Evolutionary conservation across 2,329 filamentous ascomycete species (phyloP), one percentile per base, ranked within the genome.

Genomic region (Claviceps spartinae): DNA sequence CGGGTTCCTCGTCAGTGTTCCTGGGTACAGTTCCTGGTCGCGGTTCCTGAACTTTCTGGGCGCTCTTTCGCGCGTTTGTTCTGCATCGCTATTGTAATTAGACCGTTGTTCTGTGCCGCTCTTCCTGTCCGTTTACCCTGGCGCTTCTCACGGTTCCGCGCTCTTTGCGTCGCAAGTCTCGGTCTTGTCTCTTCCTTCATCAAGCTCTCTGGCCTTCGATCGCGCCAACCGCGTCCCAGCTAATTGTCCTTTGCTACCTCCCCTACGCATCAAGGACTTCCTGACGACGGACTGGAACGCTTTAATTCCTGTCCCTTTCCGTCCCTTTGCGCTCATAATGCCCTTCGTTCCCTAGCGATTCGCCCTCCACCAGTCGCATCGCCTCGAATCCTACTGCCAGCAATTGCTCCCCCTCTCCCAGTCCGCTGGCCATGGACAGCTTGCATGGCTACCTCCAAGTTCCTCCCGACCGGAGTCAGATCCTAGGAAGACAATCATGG

Each of bases 401-500:
- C 50, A 41, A 47, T 41, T 48, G 13, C 42, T 8, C 37, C 5
- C 37, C 37, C 37, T 40, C 5, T 41, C 22, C n/a, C 42, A 50
- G 49, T 18, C 42, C 42, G 44, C 50, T 52, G 49, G 60, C 54
- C 55, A 70, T 70, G 66, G 68, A 71, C 40, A 61, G 58, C 54
- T 60, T 72, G 50, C 72, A 76, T 56, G 74, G 75, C 34, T 60
- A 70, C 54, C 66, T 78, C 59, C 61, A 75, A 60, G 69, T 74
- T 41, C 75, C 75, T 44, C 75, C 75, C 38, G 75, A 78, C 51
- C 66, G 74, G 48, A 69, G 68, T 51, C 72, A 73, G 55, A 73
- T 78, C 44, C 68, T 78, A 49, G 73, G 73, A 44, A 67, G 73
- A 56, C 69, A 73, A 48, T 58, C 71, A 47, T 78, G 75, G 75